These are phyloP conservation scores for Trametes versicolor DNA, from an alignment of 1,284 basidiomycete genomes.

Conservation along the genomic window DNA sequence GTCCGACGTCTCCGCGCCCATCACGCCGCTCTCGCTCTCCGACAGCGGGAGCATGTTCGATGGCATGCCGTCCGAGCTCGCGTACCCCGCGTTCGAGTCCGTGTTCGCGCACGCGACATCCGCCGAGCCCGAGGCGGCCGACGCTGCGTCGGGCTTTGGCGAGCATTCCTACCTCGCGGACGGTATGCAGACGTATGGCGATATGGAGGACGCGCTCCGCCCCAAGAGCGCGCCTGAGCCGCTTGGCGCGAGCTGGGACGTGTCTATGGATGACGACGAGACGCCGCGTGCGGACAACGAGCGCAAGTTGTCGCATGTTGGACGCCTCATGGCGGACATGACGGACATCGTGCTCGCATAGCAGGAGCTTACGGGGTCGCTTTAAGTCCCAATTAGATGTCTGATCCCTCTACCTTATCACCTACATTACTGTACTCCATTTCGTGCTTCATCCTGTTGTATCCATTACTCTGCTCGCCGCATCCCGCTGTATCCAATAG, in stretches of 20 bases:
- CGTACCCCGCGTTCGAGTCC: slow-evolving; percentile 20
- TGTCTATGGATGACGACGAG: slow-evolving; percentile 25
- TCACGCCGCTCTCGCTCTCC: slow-evolving; percentile 35
- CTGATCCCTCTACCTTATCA: background rate
- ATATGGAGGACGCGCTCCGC: slow-evolving; percentile 18
- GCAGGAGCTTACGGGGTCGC: background rate
- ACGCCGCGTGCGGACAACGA: slow-evolving; percentile 19
- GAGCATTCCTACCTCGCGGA: slow-evolving; percentile 17
- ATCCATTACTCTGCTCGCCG: background rate
- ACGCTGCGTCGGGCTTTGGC: background rate
- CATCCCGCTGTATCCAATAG: slow-evolving; percentile 4
- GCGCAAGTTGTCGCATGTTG: slow-evolving; percentile 20
- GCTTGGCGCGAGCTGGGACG: slow-evolving; percentile 13
- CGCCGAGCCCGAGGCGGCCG: background rate
- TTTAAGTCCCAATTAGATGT: background rate
- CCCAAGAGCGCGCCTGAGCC: slow-evolving; percentile 19
- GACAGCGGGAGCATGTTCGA: slow-evolving; percentile 13
- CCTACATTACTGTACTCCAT: slow-evolving; percentile 3
- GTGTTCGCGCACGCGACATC: slow-evolving; percentile 1
- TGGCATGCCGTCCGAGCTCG: slow-evolving; percentile 17
- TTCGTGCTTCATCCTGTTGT: background rate
- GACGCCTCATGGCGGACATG: slow-evolving; percentile 10
- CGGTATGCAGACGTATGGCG: slow-evolving; percentile 12
- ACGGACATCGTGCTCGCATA: slow-evolving; percentile 5
- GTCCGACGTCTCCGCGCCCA: slow-evolving; percentile 30